phyloP scores from a whole-genome alignment of 805 yeast genomes.

The Candida alai region DNA sequence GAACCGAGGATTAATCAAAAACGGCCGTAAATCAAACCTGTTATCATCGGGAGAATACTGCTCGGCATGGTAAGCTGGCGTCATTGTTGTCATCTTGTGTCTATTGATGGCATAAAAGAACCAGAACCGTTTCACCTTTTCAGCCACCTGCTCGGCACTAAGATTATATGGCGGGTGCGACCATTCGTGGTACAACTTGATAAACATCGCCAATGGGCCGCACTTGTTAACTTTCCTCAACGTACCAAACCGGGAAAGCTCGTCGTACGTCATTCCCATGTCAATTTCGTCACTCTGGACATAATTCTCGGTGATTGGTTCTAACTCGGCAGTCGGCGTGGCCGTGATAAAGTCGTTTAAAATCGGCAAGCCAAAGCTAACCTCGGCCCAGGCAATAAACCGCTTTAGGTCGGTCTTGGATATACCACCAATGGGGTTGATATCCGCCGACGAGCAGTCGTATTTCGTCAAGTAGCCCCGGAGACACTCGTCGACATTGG shows the following conservation, averaged over 20 bases:
- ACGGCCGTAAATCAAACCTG: conserved; percentile 94
- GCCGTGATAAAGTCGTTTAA: conserved; percentile 79
- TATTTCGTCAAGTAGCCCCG: conserved; percentile 95
- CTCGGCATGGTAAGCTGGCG: conserved; percentile 97
- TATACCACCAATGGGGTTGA: conserved; percentile 98
- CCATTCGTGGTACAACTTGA: conserved; percentile 90
- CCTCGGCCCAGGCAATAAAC: conserved; percentile 78
- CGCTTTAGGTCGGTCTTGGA: conserved; percentile 89
- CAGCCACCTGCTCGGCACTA: conserved; percentile 82
- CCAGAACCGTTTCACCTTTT: conserved; percentile 88
- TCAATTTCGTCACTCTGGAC: conserved; percentile 96
- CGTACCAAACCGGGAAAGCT: conserved; percentile 84
- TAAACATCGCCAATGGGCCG: conserved; percentile 95
- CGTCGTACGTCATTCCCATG: conserved; percentile 98
- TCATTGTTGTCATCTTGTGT: conserved; percentile 95
- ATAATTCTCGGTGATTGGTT: conserved; percentile 88
- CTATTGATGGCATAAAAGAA: conserved; percentile 93
- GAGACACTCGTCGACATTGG: conserved; percentile 94
- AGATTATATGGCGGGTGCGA: conserved; percentile 60
- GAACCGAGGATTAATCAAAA: conserved; percentile 84
- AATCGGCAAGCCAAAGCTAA: conserved; percentile 69
- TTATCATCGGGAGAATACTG: conserved; percentile 98
- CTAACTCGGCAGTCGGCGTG: conserved; percentile 96
- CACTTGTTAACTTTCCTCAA: conserved; percentile 89
- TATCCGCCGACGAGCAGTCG: conserved; percentile 96